Conservation (phyloP, 345 rosid genomes). For the Lepidium sativum region DNA sequence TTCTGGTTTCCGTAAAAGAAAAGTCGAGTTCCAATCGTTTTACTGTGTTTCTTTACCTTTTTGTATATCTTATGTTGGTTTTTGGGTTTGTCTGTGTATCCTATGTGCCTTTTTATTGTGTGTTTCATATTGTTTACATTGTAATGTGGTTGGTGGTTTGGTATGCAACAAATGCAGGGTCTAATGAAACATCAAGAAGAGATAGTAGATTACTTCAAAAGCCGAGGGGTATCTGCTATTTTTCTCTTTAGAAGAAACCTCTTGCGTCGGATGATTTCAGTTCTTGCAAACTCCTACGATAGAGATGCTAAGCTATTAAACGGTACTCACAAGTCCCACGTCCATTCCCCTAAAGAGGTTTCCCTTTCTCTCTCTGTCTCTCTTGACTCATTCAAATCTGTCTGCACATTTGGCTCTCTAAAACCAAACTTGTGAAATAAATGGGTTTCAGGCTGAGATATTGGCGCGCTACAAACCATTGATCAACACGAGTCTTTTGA, state of each 20-base stretch:
- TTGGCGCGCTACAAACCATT: constrained; percentile 84
- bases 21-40: neutral
- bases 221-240: constrained; percentile 72
- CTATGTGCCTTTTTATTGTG: neutral
- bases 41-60: neutral
- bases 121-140: neutral
- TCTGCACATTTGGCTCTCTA: neutral
- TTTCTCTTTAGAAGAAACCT: constrained; percentile 93
- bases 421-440: constrained; percentile 4
- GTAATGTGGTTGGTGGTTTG: constrained; percentile 10
- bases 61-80: neutral
- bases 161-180: constrained; percentile 45
- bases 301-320: constrained; percentile 66
- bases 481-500: constrained; percentile 54
- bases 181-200: constrained; percentile 76
- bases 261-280: constrained; percentile 82
- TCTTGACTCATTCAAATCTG: neutral
- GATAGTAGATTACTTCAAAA: constrained; percentile 79
- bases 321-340: constrained; percentile 97
- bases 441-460: constrained; percentile 72
- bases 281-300: constrained; percentile 91
- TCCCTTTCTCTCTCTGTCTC: neutral
- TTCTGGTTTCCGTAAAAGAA: neutral
- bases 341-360: constrained; percentile 87
- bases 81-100: neutral